Conservation (phyloP, 2,329 filamentous ascomycete genomes). For the Fusarium austroafricanum region DNA sequence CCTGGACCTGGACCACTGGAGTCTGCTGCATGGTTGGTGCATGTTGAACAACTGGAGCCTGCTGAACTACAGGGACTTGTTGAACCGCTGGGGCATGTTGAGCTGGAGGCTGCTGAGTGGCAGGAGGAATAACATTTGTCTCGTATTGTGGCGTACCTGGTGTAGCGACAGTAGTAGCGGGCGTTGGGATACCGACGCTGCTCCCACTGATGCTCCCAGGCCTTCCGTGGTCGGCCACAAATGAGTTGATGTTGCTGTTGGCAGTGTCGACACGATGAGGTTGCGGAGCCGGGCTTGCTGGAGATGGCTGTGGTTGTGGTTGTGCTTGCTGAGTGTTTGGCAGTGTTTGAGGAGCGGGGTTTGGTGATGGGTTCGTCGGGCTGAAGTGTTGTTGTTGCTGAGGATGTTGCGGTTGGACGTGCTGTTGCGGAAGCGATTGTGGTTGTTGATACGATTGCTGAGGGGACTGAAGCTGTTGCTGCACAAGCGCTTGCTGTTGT, state of each 20-base stretch:
- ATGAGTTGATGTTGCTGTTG: constrained; percentile 9
- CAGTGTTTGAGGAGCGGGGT: constrained; percentile 8
- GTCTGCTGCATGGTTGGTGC: not conserved
- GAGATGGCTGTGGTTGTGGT: constrained; percentile 2
- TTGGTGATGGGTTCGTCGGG: constrained; percentile 3
- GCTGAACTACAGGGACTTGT: not conserved
- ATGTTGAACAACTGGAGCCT: not conserved
- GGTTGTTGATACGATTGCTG: not conserved
- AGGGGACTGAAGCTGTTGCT: too few relatives aligned
- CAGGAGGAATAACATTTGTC: not conserved
- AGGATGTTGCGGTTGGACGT: too few relatives aligned
- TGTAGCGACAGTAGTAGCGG: constrained; percentile 18
- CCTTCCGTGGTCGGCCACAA: constrained; percentile 10
- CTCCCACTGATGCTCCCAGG: constrained; percentile 25
- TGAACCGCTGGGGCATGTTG: not conserved
- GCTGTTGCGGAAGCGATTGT: too few relatives aligned
- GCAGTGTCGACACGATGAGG: constrained; percentile 8
- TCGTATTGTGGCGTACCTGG: constrained; percentile 28
- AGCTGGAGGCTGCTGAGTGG: not conserved
- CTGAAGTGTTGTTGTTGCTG: not conserved
- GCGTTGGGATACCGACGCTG: constrained; percentile 18
- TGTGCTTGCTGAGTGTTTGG: not conserved
- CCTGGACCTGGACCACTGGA: constrained; percentile 4
- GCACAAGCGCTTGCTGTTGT: constrained; percentile 4
- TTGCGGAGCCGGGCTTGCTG: constrained; percentile 4